Base-by-base conservation (phyloP, 1,139 yeast species). In the Suhomyces coccinellae region DNA sequence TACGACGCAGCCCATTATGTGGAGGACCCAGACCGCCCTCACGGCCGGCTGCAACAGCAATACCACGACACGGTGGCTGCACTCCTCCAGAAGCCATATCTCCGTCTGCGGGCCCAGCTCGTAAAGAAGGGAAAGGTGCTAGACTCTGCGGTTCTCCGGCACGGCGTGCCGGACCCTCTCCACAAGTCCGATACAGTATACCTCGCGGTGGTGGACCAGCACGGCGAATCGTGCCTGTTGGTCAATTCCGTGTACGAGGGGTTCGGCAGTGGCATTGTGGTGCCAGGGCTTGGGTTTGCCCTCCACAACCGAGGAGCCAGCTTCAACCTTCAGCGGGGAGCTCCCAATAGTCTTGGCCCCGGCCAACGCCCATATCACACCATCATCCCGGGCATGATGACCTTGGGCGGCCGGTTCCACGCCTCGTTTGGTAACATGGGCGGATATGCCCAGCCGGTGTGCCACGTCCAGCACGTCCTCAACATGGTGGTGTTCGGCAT, bases 391-490 rank as follows among this genome's bases (percentile, higher is more conserved):
- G 89, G 90, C 0, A 78, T 87, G 83, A 79, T 87, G 30, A 82
- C 87, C 6, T 49, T 59, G 14, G 65, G 59, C 29, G 67, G 69
- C 20, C 69, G 69, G 4, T 66, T 87, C 24, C 84, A 75, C 59
- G 91, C 91, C 0, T 70, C 86, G 3, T 85, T 79, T 56, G 96
- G 95, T 29, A 87, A 86, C 53, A 87, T 87, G 91, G 96, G 96
- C 17, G 96, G 93, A 0, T 87, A 82, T 66, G 87, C 85, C 71
- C 96, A 87, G 61, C 95, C 95, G 2, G 89, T 85, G 52, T 91
- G 93, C 1, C 96, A 87, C 55, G 83, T 87, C 3, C 93, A 87
- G 58, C 91, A 86, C 44, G 83, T 81, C 30, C 63, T 85, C 50
- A 87, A 87, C 61, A 62, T 87, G 71, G 58, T 78, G 1, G 59